A percentile compares a stretch with the other conserved stretches of the same genome.
These are phyloP conservation scores for Angomonas ambiguus DNA, from an alignment of 208 protist species.

Conservation along the genomic window DNA sequence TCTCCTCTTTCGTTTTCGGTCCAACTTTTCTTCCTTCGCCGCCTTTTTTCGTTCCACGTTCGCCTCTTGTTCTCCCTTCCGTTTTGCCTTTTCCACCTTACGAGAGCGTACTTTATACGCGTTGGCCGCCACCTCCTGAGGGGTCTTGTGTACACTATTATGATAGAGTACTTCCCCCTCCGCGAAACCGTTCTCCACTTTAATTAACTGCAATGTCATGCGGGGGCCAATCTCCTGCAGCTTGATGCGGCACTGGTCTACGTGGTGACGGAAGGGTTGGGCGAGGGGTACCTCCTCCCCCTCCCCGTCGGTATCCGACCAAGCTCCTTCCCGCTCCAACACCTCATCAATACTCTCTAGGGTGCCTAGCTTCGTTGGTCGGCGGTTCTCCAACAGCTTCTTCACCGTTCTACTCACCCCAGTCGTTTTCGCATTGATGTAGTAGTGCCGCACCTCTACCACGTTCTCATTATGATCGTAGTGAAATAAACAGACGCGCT, in stretches of 20 bases:
- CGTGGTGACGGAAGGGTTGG: constrained; percentile 83
- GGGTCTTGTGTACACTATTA: constrained; percentile 53
- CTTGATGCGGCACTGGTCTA: constrained; percentile 88
- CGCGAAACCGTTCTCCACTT: constrained; percentile 89
- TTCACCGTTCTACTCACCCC: constrained; percentile 82
- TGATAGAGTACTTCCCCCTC: constrained; percentile 85
- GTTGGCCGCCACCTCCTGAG: constrained; percentile 60
- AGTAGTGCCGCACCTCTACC: constrained; percentile 90
- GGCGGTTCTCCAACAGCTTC: constrained; percentile 82
- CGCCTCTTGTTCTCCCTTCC: constrained; percentile 73
- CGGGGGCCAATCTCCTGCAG: constrained; percentile 89
- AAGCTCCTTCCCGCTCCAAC: constrained; percentile 75
- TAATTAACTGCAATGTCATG: constrained; percentile 85
- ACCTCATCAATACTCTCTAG: constrained; percentile 77
- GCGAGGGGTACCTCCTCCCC: constrained; percentile 86
- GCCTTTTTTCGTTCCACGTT: constrained; percentile 70
- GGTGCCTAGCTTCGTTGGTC: constrained; percentile 74
- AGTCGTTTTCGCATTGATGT: constrained; percentile 71
- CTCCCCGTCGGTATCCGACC: constrained; percentile 90
- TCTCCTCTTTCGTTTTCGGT: constrained; percentile 58
- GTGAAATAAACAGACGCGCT: constrained; percentile 84
- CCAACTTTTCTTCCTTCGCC: constrained; percentile 45
- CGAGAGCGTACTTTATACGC: constrained; percentile 64
- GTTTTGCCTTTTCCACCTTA: constrained; percentile 63
- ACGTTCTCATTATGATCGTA: constrained; percentile 84